These are phyloP conservation scores for Aspergillus tubingensis DNA, from an alignment of 2,329 filamentous ascomycete species.

Conservation along the genomic window DNA sequence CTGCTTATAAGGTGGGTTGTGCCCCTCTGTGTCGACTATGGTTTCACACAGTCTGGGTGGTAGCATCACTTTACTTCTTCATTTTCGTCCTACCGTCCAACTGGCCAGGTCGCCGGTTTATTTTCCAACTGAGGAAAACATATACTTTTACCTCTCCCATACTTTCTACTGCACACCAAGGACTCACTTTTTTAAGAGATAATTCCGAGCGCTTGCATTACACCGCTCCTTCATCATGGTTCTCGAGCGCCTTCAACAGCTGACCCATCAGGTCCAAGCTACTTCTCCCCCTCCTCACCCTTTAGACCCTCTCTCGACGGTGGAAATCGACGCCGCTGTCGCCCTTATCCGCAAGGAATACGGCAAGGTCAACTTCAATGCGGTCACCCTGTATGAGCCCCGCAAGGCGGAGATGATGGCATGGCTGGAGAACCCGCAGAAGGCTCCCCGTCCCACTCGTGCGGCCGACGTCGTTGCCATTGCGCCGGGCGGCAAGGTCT, in stretches of 20 bases:
- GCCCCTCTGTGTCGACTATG: neutral
- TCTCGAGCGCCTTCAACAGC: constrained; percentile 64
- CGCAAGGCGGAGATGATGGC: constrained; percentile 79
- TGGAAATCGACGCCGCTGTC: constrained; percentile 73
- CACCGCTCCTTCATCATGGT: constrained; percentile 51
- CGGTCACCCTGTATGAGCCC: constrained; percentile 80
- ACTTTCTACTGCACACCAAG: neutral
- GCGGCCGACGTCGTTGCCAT: constrained; percentile 84
- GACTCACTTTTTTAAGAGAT: neutral
- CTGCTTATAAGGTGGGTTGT: neutral
- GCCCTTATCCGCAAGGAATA: constrained; percentile 69
- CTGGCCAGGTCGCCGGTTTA: neutral
- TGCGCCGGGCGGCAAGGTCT: constrained; percentile 74
- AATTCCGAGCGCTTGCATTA: neutral
- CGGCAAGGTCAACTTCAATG: constrained; percentile 77
- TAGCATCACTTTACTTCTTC: neutral
- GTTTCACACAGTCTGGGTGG: neutral
- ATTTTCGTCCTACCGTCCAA: neutral
- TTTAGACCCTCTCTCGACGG: constrained; percentile 71
- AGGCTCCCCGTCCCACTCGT: constrained; percentile 64
- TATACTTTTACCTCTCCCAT: neutral
- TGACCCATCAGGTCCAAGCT: constrained; percentile 63
- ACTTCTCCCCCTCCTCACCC: constrained; percentile 63
- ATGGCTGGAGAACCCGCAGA: constrained; percentile 70
- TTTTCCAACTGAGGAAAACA: neutral